Evolutionary conservation across 495 filamentous ascomycete genomes (phyloP), one percentile per base, ranked within the genome.

Genomic region (Pyrenopolyporus hunteri): DNA sequence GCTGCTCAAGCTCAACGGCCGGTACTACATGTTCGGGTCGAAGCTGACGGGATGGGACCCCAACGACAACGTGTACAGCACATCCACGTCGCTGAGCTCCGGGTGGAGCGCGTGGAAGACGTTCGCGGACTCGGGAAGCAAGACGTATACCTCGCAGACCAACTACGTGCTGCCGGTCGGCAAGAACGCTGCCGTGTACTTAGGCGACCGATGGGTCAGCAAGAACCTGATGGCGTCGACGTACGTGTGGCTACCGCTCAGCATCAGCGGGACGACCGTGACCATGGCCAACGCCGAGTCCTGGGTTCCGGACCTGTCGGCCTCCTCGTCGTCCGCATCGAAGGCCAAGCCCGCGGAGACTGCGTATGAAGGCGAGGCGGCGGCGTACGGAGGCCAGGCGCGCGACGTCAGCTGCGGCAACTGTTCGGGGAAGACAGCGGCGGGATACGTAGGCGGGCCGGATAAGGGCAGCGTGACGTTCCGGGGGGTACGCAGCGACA

Each of bases 241-340:
- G 4, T 89, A 89, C 64, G 71, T 89, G 23, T 89, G 87, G 87
- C 78, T 89, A 0, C 87, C 86, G 3, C 73, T 89, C 1, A 76
- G 60, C 3, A 77, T 89, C 63, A 76, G 70, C 13, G 86, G 85
- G 0, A 85, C 78, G 0, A 82, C 69, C 1, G 85, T 78, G 16
- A 72, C 44, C 23, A 70, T 84, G 74, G 74, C 77, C 47, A 82
- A 85, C 67, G 51, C 68, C 32, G 80, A 80, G 10, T 80, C 78
- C 58, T 87, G 83, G 84, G 73, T 82, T 1, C 78, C 80, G 0
- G 22, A 69, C 32, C 51, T 64, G 2, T 19, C 50, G 42, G 37
- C 54, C 0, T 50, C 57, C 0, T 59, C 58, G n/a, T 53, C 57
- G 1, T 73, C 76, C 26, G 67, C 73, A n/a, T 56, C 66, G 3